Evolutionary conservation across 768 basidiomycete genomes (phyloP), one percentile per base, ranked within the genome.

Genomic region (Galerina sulciceps): DNA sequence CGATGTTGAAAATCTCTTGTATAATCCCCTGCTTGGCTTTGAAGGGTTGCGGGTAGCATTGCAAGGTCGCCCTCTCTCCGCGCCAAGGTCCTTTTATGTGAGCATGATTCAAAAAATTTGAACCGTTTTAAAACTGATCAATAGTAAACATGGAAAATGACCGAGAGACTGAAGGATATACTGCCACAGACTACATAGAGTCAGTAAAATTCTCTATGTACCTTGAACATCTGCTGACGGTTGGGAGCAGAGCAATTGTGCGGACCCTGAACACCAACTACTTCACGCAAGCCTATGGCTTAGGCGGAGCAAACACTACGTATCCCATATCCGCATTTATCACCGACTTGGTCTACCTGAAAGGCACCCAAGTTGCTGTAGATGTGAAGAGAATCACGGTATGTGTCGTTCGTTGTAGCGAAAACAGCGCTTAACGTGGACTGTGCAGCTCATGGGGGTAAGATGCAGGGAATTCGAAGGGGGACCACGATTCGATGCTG

Each of bases 21-120:
- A 91, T 97, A 59, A 88, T 95, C n/a, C 95, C 95, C 0, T 96
- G 95, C 71, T 80, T 98, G 22, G 91, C 94, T 1, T 74, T 98
- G 26, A 85, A 86, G 54, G 92, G 93, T 96, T 11, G 92, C 88
- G 2, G 74, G 81, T 46, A 85, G 82, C 17, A 94, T 96, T 57
- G 92, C 93, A 14, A 78, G 84, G 34, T 96, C 93, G 37, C 74
- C 74, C 10, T 80, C 81, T 17, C 78, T 96, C 26, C 83, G 83
- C 31, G 90, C 89, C 6, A 97, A 97, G 71, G 82, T 96, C 6
- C 73, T 98, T n/a, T 80, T 98, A 0, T 70, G 95, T 96, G 69
- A 75, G 90, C 75, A 4, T 49, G 17, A 17, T 46, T 57, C 42
- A 20, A 43, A 43, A 58, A 37, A 46, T 53, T 35, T 42, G 14